Percentiles rank a stretch among this genome's conserved stretches.
Evolutionary conservation across 257 asterid genomes (phyloP).

Genomic region (Solanum neorickii): DNA sequence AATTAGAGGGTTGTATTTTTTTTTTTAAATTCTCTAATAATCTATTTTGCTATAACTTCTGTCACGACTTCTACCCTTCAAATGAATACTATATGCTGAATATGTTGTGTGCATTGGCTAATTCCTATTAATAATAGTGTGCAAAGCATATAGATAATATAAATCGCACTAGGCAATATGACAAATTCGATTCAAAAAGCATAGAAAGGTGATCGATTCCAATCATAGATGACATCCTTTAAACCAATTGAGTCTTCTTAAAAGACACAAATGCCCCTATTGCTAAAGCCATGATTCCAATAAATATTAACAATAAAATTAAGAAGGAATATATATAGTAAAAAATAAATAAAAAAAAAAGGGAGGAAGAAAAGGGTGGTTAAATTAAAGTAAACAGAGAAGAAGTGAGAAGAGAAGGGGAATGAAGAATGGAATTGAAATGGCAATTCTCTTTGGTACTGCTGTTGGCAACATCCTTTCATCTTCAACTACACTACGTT

Average conservation of each 20-base stretch:
- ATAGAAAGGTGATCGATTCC: fast-evolving
- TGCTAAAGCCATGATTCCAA: not conserved
- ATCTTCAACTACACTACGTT: not conserved
- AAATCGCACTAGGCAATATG: fast-evolving
- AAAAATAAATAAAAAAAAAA: not conserved
- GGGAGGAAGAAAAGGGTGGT: not conserved
- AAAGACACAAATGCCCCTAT: not conserved
- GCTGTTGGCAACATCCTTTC: not conserved
- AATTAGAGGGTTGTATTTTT: too few species aligned
- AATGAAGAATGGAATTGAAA: not conserved
- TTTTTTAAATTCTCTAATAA: too few species aligned
- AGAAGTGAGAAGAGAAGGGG: not conserved
- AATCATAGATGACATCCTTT: not conserved
- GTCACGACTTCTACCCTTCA: fast-evolving
- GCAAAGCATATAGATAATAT: too few species aligned
- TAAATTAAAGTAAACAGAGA: not conserved
- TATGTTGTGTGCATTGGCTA: not conserved
- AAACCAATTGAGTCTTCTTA: fast-evolving
- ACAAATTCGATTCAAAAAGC: not conserved
- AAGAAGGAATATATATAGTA: not conserved
- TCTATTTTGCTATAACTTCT: fast-evolving
- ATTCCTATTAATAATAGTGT: fast-evolving
- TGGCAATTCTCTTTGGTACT: not conserved
- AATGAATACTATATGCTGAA: too few species aligned
- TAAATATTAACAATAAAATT: not conserved